Percentiles rank a stretch among this genome's conserved stretches.
phyloP scores from a whole-genome alignment of 176 grass and related monocot genomes.

The Triticum timopheevii region DNA sequence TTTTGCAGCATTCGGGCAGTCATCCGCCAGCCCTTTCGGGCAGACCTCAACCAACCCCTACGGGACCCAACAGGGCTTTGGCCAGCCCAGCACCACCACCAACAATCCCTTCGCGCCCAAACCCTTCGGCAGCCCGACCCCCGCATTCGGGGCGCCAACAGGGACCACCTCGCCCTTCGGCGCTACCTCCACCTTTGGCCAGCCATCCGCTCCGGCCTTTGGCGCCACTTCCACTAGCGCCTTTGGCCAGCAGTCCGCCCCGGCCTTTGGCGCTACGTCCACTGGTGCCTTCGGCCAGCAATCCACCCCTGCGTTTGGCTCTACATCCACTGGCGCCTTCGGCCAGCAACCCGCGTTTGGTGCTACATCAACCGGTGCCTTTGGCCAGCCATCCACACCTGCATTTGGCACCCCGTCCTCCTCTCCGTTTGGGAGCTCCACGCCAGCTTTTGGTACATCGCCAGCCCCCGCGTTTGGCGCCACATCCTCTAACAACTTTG shows the following conservation, averaged over 20 bases:
- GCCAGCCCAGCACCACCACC: slow-evolving; percentile 43
- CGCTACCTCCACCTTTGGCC: slow-evolving; percentile 52
- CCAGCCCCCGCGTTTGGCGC: slow-evolving; percentile 42
- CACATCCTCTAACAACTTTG: slow-evolving; percentile 54
- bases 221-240: slow-evolving; percentile 28
- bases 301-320: slow-evolving; percentile 55
- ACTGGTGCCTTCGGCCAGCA: background rate
- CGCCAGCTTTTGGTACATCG: slow-evolving; percentile 37
- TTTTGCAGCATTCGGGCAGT: slow-evolving; percentile 53
- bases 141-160: slow-evolving; percentile 52
- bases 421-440: slow-evolving; percentile 37
- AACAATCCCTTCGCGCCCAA: slow-evolving; percentile 77
- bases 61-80: slow-evolving; percentile 52
- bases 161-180: slow-evolving; percentile 57
- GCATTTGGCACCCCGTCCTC: slow-evolving; percentile 48
- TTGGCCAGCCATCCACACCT: slow-evolving; percentile 54
- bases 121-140: slow-evolving; percentile 67
- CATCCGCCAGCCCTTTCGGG: slow-evolving; percentile 48
- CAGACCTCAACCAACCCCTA: slow-evolving; percentile 62
- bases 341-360: slow-evolving; percentile 62
- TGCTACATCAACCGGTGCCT: slow-evolving; percentile 47
- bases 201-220: slow-evolving; percentile 55
- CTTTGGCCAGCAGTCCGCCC: slow-evolving; percentile 47
- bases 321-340: slow-evolving; percentile 59
- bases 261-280: background rate